Evolutionary conservation across 2,329 filamentous ascomycete species (phyloP), one percentile per base, ranked within the genome.

Genomic region (Paradendryphiella salina): DNA sequence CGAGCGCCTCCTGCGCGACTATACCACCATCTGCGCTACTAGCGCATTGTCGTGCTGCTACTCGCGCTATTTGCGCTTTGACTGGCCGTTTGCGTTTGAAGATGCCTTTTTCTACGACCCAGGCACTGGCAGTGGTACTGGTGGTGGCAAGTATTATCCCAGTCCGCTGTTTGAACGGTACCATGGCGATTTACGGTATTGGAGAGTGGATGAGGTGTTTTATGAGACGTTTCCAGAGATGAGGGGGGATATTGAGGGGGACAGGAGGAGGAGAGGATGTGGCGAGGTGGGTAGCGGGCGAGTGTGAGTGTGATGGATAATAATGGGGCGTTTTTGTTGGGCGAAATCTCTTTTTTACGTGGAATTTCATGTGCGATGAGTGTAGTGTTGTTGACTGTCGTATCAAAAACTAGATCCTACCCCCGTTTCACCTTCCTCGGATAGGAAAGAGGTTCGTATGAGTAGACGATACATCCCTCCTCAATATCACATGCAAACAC

Each of bases 31-130:
- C 18, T 66, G 69, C 58, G 51, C 57, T 14, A 61, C 44, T 0
- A 48, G 48, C 7, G 57, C 58, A 3, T 51, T 69, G 2, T 67
- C 64, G 1, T 50, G 46, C 15, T 50, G 45, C 29, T 70, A 70
- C 54, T 63, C 63, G 4, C 54, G 60, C 10, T 64, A 63, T 44
- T 46, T 70, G 5, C 56, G 57, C 14, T 70, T 70, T 20, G 66
- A 69, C 36, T 70, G 69, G 67, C 67, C 66, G 1, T 71, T 68
- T 41, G 54, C 63, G 8, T 66, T 67, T 36, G 67, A 70, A 45
- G 68, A 71, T 29, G 56, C 65, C 0, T 71, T 71, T 37, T 69
- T 63, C 55, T 56, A 44, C 29, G 64, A 70, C 18, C 59, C 63
- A 3, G 21, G 18, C 1, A 41, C 43, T 0, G 56, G 56, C 0